Evolutionary conservation across 106 monocot species (phyloP), one percentile per base, ranked within the genome.

Genomic region (Dioscorea dumetorum): DNA sequence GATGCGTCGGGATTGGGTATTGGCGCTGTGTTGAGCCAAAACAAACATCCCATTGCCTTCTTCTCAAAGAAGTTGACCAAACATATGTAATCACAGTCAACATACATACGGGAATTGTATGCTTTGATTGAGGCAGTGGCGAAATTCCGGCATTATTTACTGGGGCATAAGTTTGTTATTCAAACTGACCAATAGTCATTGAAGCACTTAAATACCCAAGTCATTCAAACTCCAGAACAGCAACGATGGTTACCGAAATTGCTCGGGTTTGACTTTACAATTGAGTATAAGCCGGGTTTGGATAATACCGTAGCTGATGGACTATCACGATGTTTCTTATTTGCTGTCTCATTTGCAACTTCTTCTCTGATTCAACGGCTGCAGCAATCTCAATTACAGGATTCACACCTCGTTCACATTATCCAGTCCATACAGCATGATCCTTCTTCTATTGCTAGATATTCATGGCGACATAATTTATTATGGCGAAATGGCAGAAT

Each of bases 21-120:
- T 18, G 18, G 53, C n/a, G n/a, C n/a, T n/a, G n/a, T n/a, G n/a
- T n/a, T n/a, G n/a, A n/a, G n/a, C n/a, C n/a, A n/a, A n/a, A n/a
- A n/a, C n/a, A n/a, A n/a, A n/a, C 53, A 35, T n/a, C 64, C 64
- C 18, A 64, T 64, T 35, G 64, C 64, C 35, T 64, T 33, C 35
- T 64, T 64, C 8, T n/a, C 33, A 18, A 64, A 64, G 19, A 20
- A 13, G 18, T 60, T 33, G n/a, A 19, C 3, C 34, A 4, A 8
- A 18, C n/a, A 16, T 5, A 64, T 33, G 33, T 35, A 41, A 35
- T 4, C 31, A 33, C 11, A 16, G 6, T 16, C 35, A 35, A 3
- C 32, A 48, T 34, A n/a, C 17, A 64, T 5, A 1, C 9, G 20
- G 33, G 35, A 64, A 14, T 64, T n/a, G 3, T 64, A 20, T 31